These are phyloP conservation scores for Chaetomiaceae sp. DNA, from an alignment of 2,329 filamentous ascomycete species.

Conservation along the genomic window DNA sequence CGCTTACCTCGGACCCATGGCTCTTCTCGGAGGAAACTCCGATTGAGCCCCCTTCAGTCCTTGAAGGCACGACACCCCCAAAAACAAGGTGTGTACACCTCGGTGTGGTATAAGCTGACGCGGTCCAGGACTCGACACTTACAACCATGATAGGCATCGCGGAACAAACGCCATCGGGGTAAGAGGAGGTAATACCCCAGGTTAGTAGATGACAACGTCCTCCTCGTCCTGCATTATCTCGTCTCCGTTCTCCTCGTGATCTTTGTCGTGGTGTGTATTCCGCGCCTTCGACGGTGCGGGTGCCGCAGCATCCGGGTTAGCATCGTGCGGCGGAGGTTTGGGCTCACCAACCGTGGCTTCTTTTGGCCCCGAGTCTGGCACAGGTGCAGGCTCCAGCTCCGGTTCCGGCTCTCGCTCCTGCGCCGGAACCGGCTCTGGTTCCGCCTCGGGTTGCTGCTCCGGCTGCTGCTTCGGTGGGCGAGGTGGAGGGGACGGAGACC, in stretches of 20 bases:
- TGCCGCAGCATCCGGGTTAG: constrained; percentile 33
- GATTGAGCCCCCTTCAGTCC: neutral
- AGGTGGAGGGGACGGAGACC: constrained; percentile 17
- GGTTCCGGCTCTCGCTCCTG: neutral
- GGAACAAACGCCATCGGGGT: neutral
- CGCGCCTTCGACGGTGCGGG: constrained; percentile 35
- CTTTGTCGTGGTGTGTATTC: constrained; percentile 35
- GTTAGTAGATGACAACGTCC: constrained; percentile 83
- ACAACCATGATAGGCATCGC: neutral
- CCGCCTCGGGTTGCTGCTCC: neutral
- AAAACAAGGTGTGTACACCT: neutral
- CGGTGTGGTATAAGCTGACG: neutral
- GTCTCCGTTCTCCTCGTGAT: constrained; percentile 66
- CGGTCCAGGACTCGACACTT: neutral
- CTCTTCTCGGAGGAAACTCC: neutral
- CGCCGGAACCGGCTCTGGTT: too few relatives aligned
- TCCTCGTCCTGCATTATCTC: constrained; percentile 81
- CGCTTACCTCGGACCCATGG: constrained; percentile 3
- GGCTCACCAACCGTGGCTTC: constrained; percentile 40
- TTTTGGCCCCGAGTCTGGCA: constrained; percentile 23
- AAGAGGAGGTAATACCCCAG: neutral
- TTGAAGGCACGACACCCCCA: neutral
- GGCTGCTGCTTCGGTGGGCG: neutral
- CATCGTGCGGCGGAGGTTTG: constrained; percentile 35
- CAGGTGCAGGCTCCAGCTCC: neutral